A percentile compares a stretch with the other conserved stretches of the same genome.
These are phyloP conservation scores for Thraustochytrium sp. DNA, from an alignment of 352 stramenopile genomes.

Conservation along the genomic window DNA sequence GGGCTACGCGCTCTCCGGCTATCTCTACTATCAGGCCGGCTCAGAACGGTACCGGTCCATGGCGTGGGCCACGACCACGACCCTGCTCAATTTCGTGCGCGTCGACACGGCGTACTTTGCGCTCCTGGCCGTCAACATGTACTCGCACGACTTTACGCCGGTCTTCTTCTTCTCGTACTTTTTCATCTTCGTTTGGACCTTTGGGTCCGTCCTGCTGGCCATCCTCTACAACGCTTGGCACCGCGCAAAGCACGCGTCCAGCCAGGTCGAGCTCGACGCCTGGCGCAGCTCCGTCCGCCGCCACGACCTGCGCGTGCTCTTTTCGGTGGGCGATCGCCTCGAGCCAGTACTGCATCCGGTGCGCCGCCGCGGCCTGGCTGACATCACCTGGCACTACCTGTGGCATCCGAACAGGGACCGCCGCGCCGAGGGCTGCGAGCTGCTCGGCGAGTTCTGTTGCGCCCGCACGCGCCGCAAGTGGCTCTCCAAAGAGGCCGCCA, in stretches of 20 bases:
- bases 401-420: not conserved
- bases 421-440: not conserved
- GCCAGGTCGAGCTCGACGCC: not conserved
- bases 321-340: not conserved
- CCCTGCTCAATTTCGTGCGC: constrained; percentile 10
- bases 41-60: not conserved
- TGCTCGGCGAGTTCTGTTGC: not conserved
- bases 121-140: not conserved
- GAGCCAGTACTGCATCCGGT: not conserved
- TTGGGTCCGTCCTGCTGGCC: constrained; percentile 15
- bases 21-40: not conserved
- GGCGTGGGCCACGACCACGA: not conserved
- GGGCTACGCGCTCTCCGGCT: constrained; percentile 2
- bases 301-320: not conserved
- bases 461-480: not conserved
- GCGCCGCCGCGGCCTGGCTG: not conserved
- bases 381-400: not conserved
- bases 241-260: not conserved
- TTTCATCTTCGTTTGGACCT: constrained; percentile 34
- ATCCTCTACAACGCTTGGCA: constrained; percentile 34
- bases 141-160: not conserved
- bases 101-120: not conserved
- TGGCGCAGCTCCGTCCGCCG: not conserved
- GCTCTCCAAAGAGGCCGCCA: not conserved
- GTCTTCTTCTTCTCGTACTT: constrained; percentile 29